Percentiles rank a stretch among this genome's conserved stretches.
phyloP scores from a whole-genome alignment of 768 basidiomycete species.

The Amanita phalloides region DNA sequence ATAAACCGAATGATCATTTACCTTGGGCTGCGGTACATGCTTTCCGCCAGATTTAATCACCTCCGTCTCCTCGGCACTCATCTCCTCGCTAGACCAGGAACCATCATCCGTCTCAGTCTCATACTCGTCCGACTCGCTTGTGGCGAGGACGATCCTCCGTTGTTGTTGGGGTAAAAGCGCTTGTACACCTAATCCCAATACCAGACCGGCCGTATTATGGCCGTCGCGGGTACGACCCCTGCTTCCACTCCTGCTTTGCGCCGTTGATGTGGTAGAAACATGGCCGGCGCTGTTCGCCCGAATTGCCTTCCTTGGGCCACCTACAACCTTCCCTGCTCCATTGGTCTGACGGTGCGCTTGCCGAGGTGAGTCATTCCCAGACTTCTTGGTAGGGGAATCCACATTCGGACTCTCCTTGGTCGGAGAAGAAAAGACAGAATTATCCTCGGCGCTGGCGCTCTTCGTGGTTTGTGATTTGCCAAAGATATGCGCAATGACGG shows the following conservation, averaged over 20 bases:
- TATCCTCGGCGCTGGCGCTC: not conserved
- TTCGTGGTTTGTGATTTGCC: not conserved
- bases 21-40: not conserved
- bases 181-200: slow-evolving; percentile 6
- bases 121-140: slow-evolving; percentile 40
- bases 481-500: slow-evolving; percentile 11
- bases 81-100: slow-evolving; percentile 51
- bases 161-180: slow-evolving; percentile 21
- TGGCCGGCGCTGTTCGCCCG: slow-evolving; percentile 1
- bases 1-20: not conserved
- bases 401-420: not conserved
- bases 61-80: slow-evolving; percentile 21
- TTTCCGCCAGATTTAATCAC: not conserved
- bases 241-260: slow-evolving; percentile 9
- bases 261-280: not conserved
- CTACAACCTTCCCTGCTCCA: slow-evolving; percentile 1
- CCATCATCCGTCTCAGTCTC: slow-evolving; percentile 38
- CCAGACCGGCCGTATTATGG: slow-evolving; percentile 8
- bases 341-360: slow-evolving; percentile 7
- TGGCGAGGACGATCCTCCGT: slow-evolving; percentile 36
- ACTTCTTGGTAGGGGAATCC: not conserved
- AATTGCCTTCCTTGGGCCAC: not conserved
- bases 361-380: slow-evolving; percentile 2
- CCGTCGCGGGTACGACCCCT: slow-evolving; percentile 9
- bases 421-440: not conserved